Evolutionary conservation across 768 basidiomycete species (phyloP), one percentile per base, ranked within the genome.

Genomic region (Pleurotus cornucopiae): DNA sequence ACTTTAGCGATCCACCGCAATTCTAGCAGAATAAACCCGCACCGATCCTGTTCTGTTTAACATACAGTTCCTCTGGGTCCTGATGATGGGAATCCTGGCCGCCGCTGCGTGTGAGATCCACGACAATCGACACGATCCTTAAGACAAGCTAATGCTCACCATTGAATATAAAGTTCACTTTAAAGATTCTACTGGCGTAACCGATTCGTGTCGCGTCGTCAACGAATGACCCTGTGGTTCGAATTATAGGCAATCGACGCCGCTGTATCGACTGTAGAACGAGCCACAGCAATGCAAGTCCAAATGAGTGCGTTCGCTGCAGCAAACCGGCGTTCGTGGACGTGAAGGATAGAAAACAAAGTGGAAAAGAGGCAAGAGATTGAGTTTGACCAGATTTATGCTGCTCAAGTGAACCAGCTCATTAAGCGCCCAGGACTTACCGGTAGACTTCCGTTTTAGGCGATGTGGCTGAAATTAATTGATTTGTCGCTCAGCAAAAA

Each of bases 31-130:
- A 59, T 34, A 54, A 66, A 60, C 54, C 60, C 78, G 43, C 62
- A 96, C 96, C 96, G 66, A 99, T 98, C 69, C 94, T 85, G 71
- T 97, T 91, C 76, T 99, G 96, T 70, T 89, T 92, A 61, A 98
- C 94, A 71, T 97, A 99, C 67, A 94, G 84, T 64, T 95, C 94
- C 71, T 98, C 95, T 56, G 96, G 96, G 77, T 99, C 96, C 73
- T 89, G 86, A 63, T 81, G 76, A 62, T 76, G 79, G 46, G 83
- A 69, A 60, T 88, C 86, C 88, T 90, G 67, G 49, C 45, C 16
- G 48, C 40, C n/a, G 12, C 14, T 23, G 41, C 53, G 57, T 60
- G 58, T 66, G 46, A 70, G 64, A 71, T 71, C 65, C 45, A 63
- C 46, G 26, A 56, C 46, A 57, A 60, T 63, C 61, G 66, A 69